Percentiles rank a stretch among this genome's conserved stretches.
Conservation (phyloP, 169 alveolate species). For the Plasmodium adleri region DNA sequence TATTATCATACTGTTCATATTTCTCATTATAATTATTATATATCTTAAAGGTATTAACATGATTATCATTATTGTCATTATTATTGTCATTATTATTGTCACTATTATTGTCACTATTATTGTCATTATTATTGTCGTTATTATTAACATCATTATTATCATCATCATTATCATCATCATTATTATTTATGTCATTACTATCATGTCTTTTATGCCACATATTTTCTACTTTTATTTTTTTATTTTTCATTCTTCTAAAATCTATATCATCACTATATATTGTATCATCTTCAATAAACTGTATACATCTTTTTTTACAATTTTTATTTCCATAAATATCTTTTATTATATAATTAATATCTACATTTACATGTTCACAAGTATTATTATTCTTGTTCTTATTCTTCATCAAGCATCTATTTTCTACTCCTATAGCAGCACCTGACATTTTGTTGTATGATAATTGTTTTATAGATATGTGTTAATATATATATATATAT, state of each 20-base stretch:
- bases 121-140: background rate
- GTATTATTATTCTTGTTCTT: conserved; percentile 16
- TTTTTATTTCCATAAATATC: conserved; percentile 51
- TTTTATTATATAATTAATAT: conserved; percentile 57
- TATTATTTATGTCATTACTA: background rate
- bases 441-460: conserved; percentile 33
- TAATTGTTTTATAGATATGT: background rate
- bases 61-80: background rate
- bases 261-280: conserved; percentile 18
- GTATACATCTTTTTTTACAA: conserved; percentile 64
- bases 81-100: background rate
- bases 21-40: too few species aligned
- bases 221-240: conserved; percentile 56
- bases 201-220: background rate
- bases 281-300: conserved; percentile 52
- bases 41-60: too few species aligned
- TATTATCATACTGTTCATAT: too few species aligned
- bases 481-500: background rate
- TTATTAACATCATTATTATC: background rate
- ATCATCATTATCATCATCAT: conserved; percentile 1
- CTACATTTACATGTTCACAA: conserved; percentile 51
- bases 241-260: conserved; percentile 10
- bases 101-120: background rate
- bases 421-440: conserved; percentile 62
- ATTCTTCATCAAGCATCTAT: conserved; percentile 50